These are phyloP conservation scores for Scedosporium boydii DNA, from an alignment of 2,329 filamentous ascomycete species.

Conservation along the genomic window DNA sequence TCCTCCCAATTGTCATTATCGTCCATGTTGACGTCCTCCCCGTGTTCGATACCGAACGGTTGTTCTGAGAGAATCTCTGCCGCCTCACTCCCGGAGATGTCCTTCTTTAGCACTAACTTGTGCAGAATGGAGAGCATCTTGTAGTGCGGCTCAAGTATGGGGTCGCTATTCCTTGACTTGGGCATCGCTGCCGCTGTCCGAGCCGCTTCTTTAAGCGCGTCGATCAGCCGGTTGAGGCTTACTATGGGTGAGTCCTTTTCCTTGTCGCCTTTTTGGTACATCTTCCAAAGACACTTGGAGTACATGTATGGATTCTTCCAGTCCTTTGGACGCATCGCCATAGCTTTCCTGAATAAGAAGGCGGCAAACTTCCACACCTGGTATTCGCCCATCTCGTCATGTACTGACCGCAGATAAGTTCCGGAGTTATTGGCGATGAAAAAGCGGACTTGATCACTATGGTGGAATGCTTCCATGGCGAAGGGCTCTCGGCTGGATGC, in stretches of 20 bases:
- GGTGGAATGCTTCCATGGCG: constrained; percentile 51
- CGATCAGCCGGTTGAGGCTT: constrained; percentile 31
- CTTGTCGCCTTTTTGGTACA: constrained; percentile 43
- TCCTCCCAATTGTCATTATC: constrained; percentile 53
- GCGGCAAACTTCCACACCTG: constrained; percentile 54
- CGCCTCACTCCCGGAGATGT: constrained; percentile 37
- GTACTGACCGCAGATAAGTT: constrained; percentile 42
- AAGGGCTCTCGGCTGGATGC: constrained; percentile 53
- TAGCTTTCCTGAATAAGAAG: constrained; percentile 45
- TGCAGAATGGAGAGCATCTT: constrained; percentile 76
- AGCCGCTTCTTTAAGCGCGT: constrained; percentile 40
- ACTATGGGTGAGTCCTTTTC: constrained; percentile 28
- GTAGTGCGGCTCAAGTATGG: constrained; percentile 84
- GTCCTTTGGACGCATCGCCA: constrained; percentile 41
- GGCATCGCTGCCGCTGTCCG: constrained; percentile 39
- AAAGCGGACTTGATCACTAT: constrained; percentile 46
- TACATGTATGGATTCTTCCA: constrained; percentile 57
- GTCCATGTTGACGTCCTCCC: constrained; percentile 39
- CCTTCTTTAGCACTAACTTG: constrained; percentile 59
- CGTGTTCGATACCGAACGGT: constrained; percentile 39
- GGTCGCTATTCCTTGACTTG: constrained; percentile 56
- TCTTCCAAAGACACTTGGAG: constrained; percentile 54
- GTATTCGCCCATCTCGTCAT: constrained; percentile 48
- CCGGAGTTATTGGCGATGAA: constrained; percentile 41
- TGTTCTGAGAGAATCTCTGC: constrained; percentile 46